Evolutionary conservation across 140 eudicot genomes (phyloP), one percentile per base, ranked within the genome.

Genomic region (Bidens hawaiensis): DNA sequence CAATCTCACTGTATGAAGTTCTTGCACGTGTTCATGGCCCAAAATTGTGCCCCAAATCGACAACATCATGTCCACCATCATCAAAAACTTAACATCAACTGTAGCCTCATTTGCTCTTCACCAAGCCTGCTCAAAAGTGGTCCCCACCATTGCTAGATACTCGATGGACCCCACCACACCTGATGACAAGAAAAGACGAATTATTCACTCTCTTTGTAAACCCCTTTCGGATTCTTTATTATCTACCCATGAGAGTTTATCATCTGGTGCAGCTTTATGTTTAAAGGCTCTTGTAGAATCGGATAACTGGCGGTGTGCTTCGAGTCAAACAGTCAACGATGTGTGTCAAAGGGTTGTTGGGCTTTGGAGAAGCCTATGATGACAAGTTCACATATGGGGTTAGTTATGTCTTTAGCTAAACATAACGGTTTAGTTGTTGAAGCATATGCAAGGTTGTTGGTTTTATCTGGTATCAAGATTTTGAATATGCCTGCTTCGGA

Each of bases 381-480:
- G 60, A 79, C 81, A 0, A 76, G 77, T 64, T 85, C 91, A 0
- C 97, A 89, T 30, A 85, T 89, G 89, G 97, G 86, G n/a, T 72
- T 89, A 56, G 86, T 89, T 24, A 78, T 76, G 82, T 69, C 95
- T 30, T 69, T 89, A 72, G 97, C 95, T 17, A 83, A 85, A 78
- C 82, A 79, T 55, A 89, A 83, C 61, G 50, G 89, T 60, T 57
- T 81, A 13, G 52, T 66, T 43, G 93, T 89, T 62, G 97, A 89
- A 68, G 93, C 86, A 4, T 85, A 89, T 78, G 88, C 89, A 17
- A 67, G 93, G 63, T 63, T 85, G 81, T 56, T 89, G 56, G 71
- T 85, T 46, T 73, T 69, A 19, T 74, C 89, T 24, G 93, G 89
- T 15, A 43, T 89, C 24, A 42, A 59, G 61, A 81, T 89, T 34